Conservation (phyloP, 257 asterid species). For the Solanum megistacrolobum region DNA sequence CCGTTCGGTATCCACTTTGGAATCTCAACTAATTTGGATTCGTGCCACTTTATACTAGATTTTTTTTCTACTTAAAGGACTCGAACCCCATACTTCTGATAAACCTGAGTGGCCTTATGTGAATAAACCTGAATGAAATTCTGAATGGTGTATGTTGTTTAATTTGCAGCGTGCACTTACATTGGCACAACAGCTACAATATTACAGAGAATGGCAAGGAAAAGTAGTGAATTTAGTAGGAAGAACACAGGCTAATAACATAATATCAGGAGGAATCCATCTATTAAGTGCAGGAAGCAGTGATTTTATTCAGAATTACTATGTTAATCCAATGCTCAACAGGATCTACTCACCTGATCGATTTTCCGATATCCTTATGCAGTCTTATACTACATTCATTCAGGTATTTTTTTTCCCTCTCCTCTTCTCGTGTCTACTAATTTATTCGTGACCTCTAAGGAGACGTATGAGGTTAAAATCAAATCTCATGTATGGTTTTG, state of each 20-base stretch:
- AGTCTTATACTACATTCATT: conserved; percentile 38
- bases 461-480: neutral
- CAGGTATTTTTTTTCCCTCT: conserved; percentile 24
- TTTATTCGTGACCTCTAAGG: neutral
- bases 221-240: conserved; percentile 56
- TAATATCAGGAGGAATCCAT: conserved; percentile 60
- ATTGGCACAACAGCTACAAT: conserved; percentile 42
- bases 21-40: too few relatives aligned
- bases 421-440: neutral
- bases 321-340: conserved; percentile 54
- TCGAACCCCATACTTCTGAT: too few relatives aligned
- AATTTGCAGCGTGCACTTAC: conserved; percentile 52
- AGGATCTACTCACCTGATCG: conserved; percentile 33
- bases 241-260: conserved; percentile 27
- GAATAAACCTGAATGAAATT: neutral
- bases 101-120: neutral
- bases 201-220: conserved; percentile 64
- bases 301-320: conserved; percentile 70
- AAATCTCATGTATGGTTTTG: neutral
- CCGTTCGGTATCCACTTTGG: too few relatives aligned
- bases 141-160: neutral
- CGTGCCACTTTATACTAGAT: too few relatives aligned
- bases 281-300: conserved; percentile 82
- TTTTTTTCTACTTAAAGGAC: too few relatives aligned
- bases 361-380: conserved; percentile 50